Evolutionary conservation across 768 basidiomycete species (phyloP).

Genomic region (Nidularia pulvinata): DNA sequence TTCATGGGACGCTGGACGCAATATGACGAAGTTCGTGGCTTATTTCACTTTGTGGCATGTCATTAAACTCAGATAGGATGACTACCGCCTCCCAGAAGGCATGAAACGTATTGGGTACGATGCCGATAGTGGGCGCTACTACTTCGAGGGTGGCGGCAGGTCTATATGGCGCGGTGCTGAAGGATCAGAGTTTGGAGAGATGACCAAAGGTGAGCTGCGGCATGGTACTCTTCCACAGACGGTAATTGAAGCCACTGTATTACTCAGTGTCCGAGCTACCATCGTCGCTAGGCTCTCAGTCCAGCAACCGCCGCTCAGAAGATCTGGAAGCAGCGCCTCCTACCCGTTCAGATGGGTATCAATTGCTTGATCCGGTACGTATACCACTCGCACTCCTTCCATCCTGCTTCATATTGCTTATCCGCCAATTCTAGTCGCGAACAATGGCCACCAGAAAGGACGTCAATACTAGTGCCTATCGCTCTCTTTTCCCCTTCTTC

Average conservation of each 20-base stretch:
- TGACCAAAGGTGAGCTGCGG: conserved; percentile 38
- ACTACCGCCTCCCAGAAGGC: conserved; percentile 50
- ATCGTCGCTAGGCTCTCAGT: conserved; percentile 11
- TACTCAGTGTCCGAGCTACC: conserved; percentile 25
- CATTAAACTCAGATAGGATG: conserved; percentile 31
- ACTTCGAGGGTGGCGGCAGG: conserved; percentile 55
- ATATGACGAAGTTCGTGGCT: conserved; percentile 21
- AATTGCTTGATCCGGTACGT: conserved; percentile 54
- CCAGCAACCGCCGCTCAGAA: conserved; percentile 26
- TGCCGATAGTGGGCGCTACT: conserved; percentile 65
- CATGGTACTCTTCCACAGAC: neutral
- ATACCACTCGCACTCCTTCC: neutral
- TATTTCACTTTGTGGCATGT: neutral
- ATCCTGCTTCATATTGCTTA: conserved; percentile 3
- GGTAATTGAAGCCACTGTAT: neutral
- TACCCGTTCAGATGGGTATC: conserved; percentile 52
- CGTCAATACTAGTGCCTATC: conserved; percentile 46
- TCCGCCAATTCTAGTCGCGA: conserved; percentile 13
- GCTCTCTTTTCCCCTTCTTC: conserved; percentile 71
- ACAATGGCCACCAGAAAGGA: conserved; percentile 25
- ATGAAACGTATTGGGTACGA: conserved; percentile 79
- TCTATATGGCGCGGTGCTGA: conserved; percentile 55
- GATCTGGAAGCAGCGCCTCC: conserved; percentile 58
- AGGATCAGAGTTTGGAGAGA: conserved; percentile 63
- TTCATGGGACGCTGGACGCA: conserved; percentile 28